Percentiles rank a stretch among this genome's conserved stretches.
phyloP scores from a whole-genome alignment of 164 flowering plant genomes.

The Vitis riparia region DNA sequence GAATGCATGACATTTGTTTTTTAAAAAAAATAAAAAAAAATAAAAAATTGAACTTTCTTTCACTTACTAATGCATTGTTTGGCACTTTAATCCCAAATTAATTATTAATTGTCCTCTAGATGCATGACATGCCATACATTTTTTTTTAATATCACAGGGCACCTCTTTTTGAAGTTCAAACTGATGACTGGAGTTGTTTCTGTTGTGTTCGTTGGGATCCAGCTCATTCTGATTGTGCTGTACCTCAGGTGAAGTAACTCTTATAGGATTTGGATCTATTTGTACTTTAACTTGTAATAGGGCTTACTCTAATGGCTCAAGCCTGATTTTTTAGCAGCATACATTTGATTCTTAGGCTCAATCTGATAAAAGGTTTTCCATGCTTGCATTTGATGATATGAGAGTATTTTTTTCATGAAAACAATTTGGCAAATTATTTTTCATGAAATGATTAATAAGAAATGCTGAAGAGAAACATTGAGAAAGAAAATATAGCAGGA shows the following conservation, averaged over 20 bases:
- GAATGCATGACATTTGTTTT: background rate
- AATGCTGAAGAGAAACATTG: too few relatives aligned
- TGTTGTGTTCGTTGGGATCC: slow-evolving; percentile 84
- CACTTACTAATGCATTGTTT: background rate
- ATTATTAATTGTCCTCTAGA: background rate
- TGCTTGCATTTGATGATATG: too few relatives aligned
- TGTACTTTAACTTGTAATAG: background rate
- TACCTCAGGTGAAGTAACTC: slow-evolving; percentile 65
- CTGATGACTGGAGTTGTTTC: slow-evolving; percentile 91
- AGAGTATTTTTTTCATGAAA: background rate
- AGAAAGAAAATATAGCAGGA: too few relatives aligned
- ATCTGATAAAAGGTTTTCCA: too few relatives aligned
- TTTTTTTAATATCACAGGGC: slow-evolving; percentile 50
- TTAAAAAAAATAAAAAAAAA: too few relatives aligned
- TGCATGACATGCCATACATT: background rate
- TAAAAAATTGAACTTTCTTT: background rate
- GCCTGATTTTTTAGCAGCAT: too few relatives aligned
- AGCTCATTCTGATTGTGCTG: slow-evolving; percentile 90
- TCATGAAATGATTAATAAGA: too few relatives aligned
- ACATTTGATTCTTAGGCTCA: too few relatives aligned
- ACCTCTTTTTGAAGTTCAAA: slow-evolving; percentile 91
- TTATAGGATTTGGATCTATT: background rate
- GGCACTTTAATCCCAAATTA: background rate
- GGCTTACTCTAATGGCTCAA: too few relatives aligned
- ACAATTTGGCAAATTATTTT: background rate